Evolutionary conservation across 1,284 basidiomycete species (phyloP), one percentile per base, ranked within the genome.

Genomic region (Ustilago vetiveriae): DNA sequence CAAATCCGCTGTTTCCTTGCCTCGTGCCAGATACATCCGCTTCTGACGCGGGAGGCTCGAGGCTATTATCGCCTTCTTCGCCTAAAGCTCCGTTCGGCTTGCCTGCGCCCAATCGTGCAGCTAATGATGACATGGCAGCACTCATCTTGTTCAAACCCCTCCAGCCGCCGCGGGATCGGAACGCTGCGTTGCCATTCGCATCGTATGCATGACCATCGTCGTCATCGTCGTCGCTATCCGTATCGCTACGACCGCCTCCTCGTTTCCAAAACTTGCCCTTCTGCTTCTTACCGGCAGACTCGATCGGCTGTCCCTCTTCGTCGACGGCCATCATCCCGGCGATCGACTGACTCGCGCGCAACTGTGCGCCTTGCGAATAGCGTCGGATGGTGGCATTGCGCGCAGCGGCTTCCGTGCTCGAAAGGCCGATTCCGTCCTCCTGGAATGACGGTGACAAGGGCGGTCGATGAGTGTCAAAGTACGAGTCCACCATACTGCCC

Each of bases 101-200:
- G 11, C 56, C 51, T 21, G 35, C 48, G 26, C 64, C 68, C 27
- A 71, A 35, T 6, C 54, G 57, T 14, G 49, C 47, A 21, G 50
- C 45, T 22, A 75, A 27, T 14, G 48, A 56, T 32, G 41, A 53
- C 48, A 76, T 57, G 26, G 73, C 73, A 0, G 67, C 71, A 17
- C 45, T 55, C 71, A 77, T 77, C 71, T 71, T 74, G 39, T 59
- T 72, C 30, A 74, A 38, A 8, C 75, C 75, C n/a, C 53, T 51
- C 75, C 75, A 77, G 8, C 60, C 55, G 11, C 71, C 71, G 5
- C 59, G 62, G 16, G 56, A 54, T 21, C 52, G 37, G 50, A 56
- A 62, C 11, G 52, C 41, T 14, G 41, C 52, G 11, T 29, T 19
- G 8, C 43, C 56, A 10, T 53, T 38, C 11, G 16, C 66, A 11